Conservation (phyloP, 2,329 filamentous ascomycete genomes). For the Metarhizium sp. region DNA sequence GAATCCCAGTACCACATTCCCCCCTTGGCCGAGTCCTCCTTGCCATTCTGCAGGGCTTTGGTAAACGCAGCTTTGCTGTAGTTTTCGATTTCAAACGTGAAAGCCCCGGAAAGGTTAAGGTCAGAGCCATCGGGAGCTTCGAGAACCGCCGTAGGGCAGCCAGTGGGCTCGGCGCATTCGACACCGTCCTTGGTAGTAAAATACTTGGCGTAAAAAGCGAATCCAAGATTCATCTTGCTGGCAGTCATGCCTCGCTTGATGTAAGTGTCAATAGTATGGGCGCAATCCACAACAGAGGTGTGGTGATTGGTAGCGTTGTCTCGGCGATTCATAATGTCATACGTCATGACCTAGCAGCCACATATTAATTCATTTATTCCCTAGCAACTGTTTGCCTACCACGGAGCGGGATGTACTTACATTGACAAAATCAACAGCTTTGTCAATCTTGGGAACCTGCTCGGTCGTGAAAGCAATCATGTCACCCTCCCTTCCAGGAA, state of each 20-base stretch:
- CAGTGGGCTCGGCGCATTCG: constrained; percentile 39
- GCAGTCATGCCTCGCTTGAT: constrained; percentile 44
- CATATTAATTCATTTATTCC: not conserved
- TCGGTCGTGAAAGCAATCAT: constrained; percentile 57
- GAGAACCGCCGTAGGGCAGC: constrained; percentile 48
- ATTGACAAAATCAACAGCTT: constrained; percentile 56
- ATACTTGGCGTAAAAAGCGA: constrained; percentile 62
- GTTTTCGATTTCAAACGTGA: constrained; percentile 29
- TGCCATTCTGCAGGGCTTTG: constrained; percentile 28
- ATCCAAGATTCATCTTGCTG: constrained; percentile 52
- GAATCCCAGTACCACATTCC: constrained; percentile 47
- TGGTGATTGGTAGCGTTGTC: constrained; percentile 57
- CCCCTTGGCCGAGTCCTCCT: constrained; percentile 36
- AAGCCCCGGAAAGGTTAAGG: constrained; percentile 36
- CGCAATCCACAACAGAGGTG: constrained; percentile 44
- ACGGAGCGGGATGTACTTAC: constrained; percentile 10
- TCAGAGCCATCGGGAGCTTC: constrained; percentile 53
- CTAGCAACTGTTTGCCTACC: not conserved
- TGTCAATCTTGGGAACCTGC: constrained; percentile 49
- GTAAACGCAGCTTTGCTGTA: constrained; percentile 25
- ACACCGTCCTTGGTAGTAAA: constrained; percentile 36
- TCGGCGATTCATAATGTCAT: constrained; percentile 67
- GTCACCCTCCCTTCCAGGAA: constrained; percentile 52
- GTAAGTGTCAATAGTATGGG: constrained; percentile 49
- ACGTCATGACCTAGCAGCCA: constrained; percentile 49